These are phyloP conservation scores for Rauvolfia tetraphylla DNA, from an alignment of 257 asterid genomes.

Conservation along the genomic window DNA sequence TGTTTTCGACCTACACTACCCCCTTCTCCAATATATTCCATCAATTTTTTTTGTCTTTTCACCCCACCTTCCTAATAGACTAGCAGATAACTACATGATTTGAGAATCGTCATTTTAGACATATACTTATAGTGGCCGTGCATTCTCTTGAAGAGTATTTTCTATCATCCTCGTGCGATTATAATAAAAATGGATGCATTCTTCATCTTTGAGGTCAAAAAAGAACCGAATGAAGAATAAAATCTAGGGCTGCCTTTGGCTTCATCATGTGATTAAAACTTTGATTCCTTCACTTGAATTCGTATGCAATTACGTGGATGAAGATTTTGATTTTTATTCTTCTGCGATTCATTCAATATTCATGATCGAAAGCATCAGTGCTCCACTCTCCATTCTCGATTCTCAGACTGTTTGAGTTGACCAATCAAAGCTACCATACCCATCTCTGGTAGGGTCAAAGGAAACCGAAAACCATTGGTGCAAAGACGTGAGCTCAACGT, in stretches of 20 bases:
- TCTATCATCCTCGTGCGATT: not conserved
- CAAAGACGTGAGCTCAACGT: not conserved
- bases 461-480: conserved; percentile 6
- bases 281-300: not conserved
- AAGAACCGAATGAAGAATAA: conserved; percentile 3
- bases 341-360: not conserved
- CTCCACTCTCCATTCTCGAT: not conserved
- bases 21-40: no score
- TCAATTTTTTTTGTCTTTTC: no score
- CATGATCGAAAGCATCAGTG: not conserved
- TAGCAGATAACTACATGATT: not conserved
- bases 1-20: no score
- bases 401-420: conserved; percentile 3
- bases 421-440: conserved; percentile 3
- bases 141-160: not conserved
- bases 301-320: conserved; percentile 14
- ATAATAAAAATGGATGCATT: conserved; percentile 1
- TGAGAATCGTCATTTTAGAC: not conserved
- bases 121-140: not conserved
- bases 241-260: not conserved
- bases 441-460: not conserved
- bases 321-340: conserved; percentile 15
- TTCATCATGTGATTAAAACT: not conserved
- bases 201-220: not conserved
- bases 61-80: not conserved